Evolutionary conservation across 768 basidiomycete genomes (phyloP).

Genomic region (Suillus placidus): DNA sequence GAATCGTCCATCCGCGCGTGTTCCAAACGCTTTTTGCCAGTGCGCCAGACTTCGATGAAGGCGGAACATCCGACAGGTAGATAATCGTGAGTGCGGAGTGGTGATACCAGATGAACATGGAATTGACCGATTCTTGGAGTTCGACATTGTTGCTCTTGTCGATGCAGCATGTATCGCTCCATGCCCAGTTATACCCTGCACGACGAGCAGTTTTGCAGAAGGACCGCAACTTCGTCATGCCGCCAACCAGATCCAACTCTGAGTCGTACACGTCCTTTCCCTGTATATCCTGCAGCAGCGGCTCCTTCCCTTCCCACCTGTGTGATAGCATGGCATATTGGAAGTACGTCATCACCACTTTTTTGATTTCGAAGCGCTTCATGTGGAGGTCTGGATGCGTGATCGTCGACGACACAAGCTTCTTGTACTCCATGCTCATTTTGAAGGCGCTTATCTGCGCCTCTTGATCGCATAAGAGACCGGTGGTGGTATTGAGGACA

Average conservation of each 20-base stretch:
- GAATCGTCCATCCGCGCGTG: background rate
- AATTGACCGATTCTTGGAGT: background rate
- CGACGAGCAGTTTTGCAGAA: background rate
- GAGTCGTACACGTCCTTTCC: background rate
- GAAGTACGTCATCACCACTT: no score
- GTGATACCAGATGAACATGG: background rate
- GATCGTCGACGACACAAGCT: no score
- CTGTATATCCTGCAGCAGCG: background rate
- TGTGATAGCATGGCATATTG: no score
- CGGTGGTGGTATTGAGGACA: no score
- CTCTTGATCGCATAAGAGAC: no score
- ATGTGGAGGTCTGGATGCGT: no score
- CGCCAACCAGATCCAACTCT: background rate
- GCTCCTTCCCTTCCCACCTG: no score
- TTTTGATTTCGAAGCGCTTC: no score
- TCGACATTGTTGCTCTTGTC: background rate
- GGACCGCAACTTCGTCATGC: background rate
- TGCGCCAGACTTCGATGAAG: background rate
- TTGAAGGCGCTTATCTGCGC: no score
- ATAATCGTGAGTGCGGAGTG: background rate
- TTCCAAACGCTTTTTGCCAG: background rate
- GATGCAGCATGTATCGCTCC: background rate
- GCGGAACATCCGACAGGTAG: background rate
- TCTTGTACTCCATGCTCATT: no score
- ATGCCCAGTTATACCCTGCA: background rate